Conservation (phyloP, 2,329 filamentous ascomycete species). For the Aaosphaeria pasadenensis region DNA sequence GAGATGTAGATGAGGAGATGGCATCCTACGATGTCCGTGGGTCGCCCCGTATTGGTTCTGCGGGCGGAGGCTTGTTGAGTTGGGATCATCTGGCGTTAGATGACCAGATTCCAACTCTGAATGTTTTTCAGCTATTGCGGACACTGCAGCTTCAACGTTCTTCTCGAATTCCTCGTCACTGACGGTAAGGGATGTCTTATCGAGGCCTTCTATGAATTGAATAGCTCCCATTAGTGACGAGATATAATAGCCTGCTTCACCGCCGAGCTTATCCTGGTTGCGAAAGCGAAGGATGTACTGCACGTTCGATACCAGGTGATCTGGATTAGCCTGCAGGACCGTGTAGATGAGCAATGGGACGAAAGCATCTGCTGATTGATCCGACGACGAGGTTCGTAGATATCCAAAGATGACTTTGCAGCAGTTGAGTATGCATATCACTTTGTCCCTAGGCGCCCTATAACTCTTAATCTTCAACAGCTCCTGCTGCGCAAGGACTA, state of each 20-base stretch:
- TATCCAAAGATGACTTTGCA: conserved; percentile 99
- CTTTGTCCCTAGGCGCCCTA: conserved; percentile 94
- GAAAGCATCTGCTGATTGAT: conserved; percentile 95
- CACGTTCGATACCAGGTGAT: conserved; percentile 94
- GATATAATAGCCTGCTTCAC: conserved; percentile 97
- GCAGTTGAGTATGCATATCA: conserved; percentile 96
- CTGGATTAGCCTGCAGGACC: conserved; percentile 88
- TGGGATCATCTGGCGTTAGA: conserved; percentile 18
- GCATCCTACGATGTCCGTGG: conserved; percentile 31
- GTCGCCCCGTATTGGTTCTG: conserved; percentile 12
- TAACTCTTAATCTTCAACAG: conserved; percentile 95
- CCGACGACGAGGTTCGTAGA: conserved; percentile 85
- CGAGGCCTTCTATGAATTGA: conserved; percentile 94
- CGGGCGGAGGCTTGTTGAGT: conserved; percentile 12
- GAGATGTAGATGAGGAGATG: conserved; percentile 44
- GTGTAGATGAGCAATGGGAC: conserved; percentile 90
- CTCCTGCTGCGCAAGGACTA: conserved; percentile 89
- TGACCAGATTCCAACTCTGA: conserved; percentile 45
- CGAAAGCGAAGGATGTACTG: conserved; percentile 97
- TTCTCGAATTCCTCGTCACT: conserved; percentile 92
- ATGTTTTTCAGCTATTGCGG: conserved; percentile 90
- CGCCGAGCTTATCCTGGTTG: conserved; percentile 93
- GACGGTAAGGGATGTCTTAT: conserved; percentile 89
- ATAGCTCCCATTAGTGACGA: conserved; percentile 95
- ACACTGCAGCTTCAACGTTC: conserved; percentile 95